These are phyloP conservation scores for Candida lessepsii DNA, from an alignment of 805 yeast species.

Conservation along the genomic window DNA sequence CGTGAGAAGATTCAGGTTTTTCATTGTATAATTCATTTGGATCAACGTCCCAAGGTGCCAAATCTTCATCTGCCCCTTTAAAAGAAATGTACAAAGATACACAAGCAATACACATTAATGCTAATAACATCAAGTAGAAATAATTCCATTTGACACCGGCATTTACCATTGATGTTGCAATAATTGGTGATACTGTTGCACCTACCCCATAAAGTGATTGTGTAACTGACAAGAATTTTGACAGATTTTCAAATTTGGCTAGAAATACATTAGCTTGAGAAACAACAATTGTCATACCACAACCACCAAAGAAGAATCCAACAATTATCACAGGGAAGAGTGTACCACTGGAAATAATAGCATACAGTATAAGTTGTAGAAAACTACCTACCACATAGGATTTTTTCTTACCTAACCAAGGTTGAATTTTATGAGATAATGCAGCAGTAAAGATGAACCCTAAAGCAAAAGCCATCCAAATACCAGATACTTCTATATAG, in stretches of 20 bases:
- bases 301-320: conserved; percentile 56
- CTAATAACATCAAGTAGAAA: conserved; percentile 48
- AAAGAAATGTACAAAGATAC: conserved; percentile 44
- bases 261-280: conserved; percentile 54
- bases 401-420: conserved; percentile 38
- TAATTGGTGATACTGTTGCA: conserved; percentile 65
- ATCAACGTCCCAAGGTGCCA: conserved; percentile 32
- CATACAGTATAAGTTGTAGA: conserved; percentile 39
- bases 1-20: conserved; percentile 1
- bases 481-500: conserved; percentile 52
- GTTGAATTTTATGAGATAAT: conserved; percentile 43
- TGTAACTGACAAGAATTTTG: conserved; percentile 56
- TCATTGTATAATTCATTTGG: conserved; percentile 9
- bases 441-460: conserved; percentile 53
- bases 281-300: conserved; percentile 50
- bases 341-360: conserved; percentile 47
- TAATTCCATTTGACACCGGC: conserved; percentile 51
- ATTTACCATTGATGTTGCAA: conserved; percentile 55
- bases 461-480: conserved; percentile 56
- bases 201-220: conserved; percentile 76
- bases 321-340: conserved; percentile 47
- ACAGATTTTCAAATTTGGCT: conserved; percentile 49
- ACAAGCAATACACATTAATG: conserved; percentile 31
- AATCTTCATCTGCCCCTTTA: conserved; percentile 47
- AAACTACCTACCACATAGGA: conserved; percentile 38